Conservation (phyloP, 129 eudicot species). For the Chrysanthemum makinoi region DNA sequence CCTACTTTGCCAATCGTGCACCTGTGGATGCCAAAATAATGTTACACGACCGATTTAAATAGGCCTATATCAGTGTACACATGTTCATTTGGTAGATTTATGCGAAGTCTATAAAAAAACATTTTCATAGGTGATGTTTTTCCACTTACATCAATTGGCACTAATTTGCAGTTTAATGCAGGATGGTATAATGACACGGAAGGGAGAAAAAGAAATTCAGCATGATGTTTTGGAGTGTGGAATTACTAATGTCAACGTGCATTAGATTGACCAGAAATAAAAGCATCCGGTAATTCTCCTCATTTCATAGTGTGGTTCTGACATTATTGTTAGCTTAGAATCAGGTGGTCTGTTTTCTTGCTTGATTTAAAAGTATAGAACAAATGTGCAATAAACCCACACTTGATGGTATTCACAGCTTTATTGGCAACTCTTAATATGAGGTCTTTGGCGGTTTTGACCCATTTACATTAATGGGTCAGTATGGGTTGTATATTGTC, state of each 20-base stretch:
- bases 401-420: too few relatives aligned
- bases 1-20: too few relatives aligned
- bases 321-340: slow-evolving; percentile 1
- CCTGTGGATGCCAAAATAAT: too few relatives aligned
- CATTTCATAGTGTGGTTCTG: not conserved
- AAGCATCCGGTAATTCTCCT: slow-evolving; percentile 48
- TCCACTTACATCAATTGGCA: slow-evolving; percentile 9
- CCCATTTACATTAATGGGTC: too few relatives aligned
- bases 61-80: too few relatives aligned
- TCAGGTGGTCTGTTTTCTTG: slow-evolving; percentile 16
- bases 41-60: too few relatives aligned
- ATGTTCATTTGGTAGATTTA: too few relatives aligned
- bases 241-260: slow-evolving; percentile 39
- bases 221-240: slow-evolving; percentile 53
- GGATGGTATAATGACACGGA: slow-evolving; percentile 41
- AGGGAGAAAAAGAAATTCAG: slow-evolving; percentile 49
- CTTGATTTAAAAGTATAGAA: slow-evolving; percentile 13
- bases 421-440: not conserved
- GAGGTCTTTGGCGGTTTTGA: not conserved
- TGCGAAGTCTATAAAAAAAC: too few relatives aligned
- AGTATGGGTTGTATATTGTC: too few relatives aligned
- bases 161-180: slow-evolving; percentile 31
- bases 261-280: slow-evolving; percentile 65
- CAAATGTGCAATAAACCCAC: not conserved
- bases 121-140: not conserved